phyloP scores from a whole-genome alignment of 176 grass and related monocot species.

The Musa troglodytarum region DNA sequence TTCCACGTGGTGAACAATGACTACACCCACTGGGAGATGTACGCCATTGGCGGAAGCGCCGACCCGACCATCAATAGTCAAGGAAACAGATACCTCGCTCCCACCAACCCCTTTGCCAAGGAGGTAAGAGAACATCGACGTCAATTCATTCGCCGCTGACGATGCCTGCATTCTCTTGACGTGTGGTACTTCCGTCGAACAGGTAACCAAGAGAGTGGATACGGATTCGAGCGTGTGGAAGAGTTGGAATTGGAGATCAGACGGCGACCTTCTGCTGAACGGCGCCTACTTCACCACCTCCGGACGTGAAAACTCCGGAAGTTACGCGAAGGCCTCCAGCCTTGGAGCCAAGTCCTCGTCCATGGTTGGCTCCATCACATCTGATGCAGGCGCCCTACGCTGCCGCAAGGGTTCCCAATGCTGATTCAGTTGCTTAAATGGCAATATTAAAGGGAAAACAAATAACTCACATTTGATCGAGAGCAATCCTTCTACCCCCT shows the following conservation, averaged over 20 bases:
- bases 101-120: not conserved
- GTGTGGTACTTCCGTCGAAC: not conserved
- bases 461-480: not conserved
- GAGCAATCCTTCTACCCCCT: not conserved
- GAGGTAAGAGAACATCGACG: not conserved
- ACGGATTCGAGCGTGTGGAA: constrained; percentile 5
- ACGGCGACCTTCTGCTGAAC: constrained; percentile 7
- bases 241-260: constrained; percentile 9
- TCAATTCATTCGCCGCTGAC: too few species aligned
- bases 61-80: constrained; percentile 8
- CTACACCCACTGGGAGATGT: constrained; percentile 14
- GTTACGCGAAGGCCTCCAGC: constrained; percentile 8
- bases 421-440: not conserved
- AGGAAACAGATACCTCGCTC: constrained; percentile 10
- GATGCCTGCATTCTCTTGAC: not conserved
- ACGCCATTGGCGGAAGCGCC: constrained; percentile 6
- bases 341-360: constrained; percentile 5
- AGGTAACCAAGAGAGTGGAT: constrained; percentile 11
- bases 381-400: not conserved
- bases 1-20: constrained; percentile 14
- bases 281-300: constrained; percentile 12
- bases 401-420: not conserved
- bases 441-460: not conserved
- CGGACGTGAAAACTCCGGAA: not conserved
- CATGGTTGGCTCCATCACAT: constrained; percentile 2